A percentile compares a stretch with the other conserved stretches of the same genome.
These are phyloP conservation scores for Termitomyces sp. DNA, from an alignment of 768 basidiomycete genomes.

Conservation along the genomic window DNA sequence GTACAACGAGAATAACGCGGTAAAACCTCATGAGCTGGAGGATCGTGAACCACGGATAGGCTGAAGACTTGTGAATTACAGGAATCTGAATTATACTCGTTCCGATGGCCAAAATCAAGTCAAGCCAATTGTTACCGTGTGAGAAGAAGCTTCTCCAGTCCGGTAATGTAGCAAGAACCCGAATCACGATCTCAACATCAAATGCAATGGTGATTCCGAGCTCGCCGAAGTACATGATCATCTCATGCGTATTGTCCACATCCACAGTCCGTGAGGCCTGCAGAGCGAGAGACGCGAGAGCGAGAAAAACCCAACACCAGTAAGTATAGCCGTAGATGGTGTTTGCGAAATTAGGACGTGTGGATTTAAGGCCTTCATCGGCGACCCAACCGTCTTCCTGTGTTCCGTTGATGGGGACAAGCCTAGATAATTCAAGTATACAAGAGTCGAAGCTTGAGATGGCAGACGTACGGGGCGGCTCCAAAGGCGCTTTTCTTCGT, in stretches of 20 bases:
- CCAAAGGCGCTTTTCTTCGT: conserved; percentile 93
- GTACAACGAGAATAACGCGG: conserved; percentile 84
- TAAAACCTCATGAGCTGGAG: conserved; percentile 88
- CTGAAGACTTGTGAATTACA: conserved; percentile 48
- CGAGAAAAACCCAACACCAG: conserved; percentile 74
- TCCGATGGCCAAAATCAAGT: conserved; percentile 67
- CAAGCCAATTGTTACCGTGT: conserved; percentile 64
- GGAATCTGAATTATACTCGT: conserved; percentile 85
- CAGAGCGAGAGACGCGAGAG: conserved; percentile 61
- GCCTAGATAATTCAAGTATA: conserved; percentile 15
- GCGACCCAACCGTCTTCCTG: conserved; percentile 59
- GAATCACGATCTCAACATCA: conserved; percentile 80
- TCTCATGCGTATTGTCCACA: conserved; percentile 37
- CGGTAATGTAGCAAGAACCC: conserved; percentile 66
- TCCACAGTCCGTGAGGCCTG: conserved; percentile 65
- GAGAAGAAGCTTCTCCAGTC: conserved; percentile 79
- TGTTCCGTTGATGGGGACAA: conserved; percentile 40
- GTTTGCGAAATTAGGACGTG: conserved; percentile 43
- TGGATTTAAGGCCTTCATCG: conserved; percentile 35
- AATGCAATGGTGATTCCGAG: conserved; percentile 76
- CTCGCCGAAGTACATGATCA: conserved; percentile 59
- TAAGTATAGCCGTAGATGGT: conserved; percentile 50
- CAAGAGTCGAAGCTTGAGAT: not conserved
- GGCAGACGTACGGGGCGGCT: conserved; percentile 55
- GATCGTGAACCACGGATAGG: conserved; percentile 87